A percentile compares a stretch with the other conserved stretches of the same genome.
Conservation (phyloP, 148 eudicot genomes). For the Rhododendron henanense region DNA sequence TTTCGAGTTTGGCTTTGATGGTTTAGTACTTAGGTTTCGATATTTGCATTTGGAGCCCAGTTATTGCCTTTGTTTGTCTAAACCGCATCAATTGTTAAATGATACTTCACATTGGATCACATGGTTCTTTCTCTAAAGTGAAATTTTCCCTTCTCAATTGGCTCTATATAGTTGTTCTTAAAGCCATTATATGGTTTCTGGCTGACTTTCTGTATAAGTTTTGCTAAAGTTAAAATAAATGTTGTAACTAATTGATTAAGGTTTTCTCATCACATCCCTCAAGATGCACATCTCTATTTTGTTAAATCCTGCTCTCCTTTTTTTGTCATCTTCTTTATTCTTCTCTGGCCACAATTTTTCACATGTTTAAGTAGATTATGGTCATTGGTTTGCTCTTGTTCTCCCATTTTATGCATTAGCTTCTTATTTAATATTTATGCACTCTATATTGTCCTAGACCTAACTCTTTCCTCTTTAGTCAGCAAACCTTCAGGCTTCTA, state of each 20-base stretch:
- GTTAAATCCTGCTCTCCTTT: neutral
- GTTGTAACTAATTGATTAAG: no score
- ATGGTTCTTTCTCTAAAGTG: neutral
- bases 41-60: neutral
- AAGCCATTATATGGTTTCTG: neutral
- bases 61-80: constrained; percentile 2
- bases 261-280: neutral
- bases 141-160: neutral
- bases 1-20: neutral
- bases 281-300: neutral
- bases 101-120: neutral
- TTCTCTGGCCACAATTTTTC: neutral
- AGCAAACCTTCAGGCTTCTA: neutral
- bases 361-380: neutral
- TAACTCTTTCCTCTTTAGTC: neutral
- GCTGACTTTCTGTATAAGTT: neutral
- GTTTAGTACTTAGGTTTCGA: neutral
- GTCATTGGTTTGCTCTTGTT: neutral
- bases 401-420: neutral
- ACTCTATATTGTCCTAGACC: neutral
- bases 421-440: neutral
- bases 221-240: neutral
- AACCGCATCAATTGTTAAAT: neutral
- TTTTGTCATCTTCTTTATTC: neutral
- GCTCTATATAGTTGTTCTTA: neutral